Base-by-base conservation (phyloP, 129 eudicot genomes). In the Escallonia rubra region DNA sequence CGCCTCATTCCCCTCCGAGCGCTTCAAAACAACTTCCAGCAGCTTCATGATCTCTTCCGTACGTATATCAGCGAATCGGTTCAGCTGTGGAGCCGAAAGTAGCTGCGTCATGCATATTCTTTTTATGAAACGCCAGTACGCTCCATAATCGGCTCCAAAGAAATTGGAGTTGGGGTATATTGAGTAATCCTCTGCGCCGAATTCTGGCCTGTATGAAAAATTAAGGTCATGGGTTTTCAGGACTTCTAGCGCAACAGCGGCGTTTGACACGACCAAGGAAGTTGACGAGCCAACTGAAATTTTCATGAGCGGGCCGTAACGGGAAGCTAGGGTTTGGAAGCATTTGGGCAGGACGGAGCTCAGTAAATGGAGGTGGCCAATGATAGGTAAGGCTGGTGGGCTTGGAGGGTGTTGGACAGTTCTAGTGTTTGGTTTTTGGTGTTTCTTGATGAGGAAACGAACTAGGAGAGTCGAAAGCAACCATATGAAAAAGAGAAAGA, bases 61-160 rank as follows among this genome's bases (percentile, higher is more conserved):
- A 7, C 85, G 72, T 55, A 83, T 69, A 2, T 78, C 69, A 61
- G 57, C 69, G 53, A 80, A 71, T 6, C 60, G 39, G 41, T 73
- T 77, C 3, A 83, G 78, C 49, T 78, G 79, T 43, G 77, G 53
- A 10, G 79, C 74, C 7, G 77, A 79, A 5, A 83, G 63, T 10
- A 83, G 77, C 46, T 76, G 72, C 38, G 82, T 79, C 89, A 83
- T 76, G 75, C 79, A 72, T 42, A 83, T 69, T 45, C 76, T 83
- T 50, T 83, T 83, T 85, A 83, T 56, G 72, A 83, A 83, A 11
- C 73, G 72, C 88, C 88, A 83, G n/a, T 79, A 79, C 0, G 74
- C 39, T 14, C 85, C 85, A 41, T 83, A 83, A 23, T 66, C 73
- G 4, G 44, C 76, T 43, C 47, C 73, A 48, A 70, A 76, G 63